Conservation (phyloP, 345 rosid species). For the Anacardium occidentale region DNA sequence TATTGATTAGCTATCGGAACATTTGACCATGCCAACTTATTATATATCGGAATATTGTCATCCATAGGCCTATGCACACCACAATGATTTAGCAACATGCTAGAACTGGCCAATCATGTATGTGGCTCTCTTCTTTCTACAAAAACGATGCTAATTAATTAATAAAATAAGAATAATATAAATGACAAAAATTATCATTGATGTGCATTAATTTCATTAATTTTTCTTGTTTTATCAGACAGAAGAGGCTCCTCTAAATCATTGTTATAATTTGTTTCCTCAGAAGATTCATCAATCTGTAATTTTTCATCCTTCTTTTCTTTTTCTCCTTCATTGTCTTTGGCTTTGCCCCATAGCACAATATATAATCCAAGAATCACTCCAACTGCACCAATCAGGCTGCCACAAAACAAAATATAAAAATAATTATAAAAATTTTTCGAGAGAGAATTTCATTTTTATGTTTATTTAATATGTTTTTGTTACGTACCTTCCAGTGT, state of each 20-base stretch:
- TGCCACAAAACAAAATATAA: slow-evolving; percentile 18
- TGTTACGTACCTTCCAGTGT: slow-evolving; percentile 46
- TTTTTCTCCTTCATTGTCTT: slow-evolving; percentile 32
- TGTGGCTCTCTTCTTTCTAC: not conserved
- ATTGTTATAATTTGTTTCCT: slow-evolving; percentile 18
- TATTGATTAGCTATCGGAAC: no score
- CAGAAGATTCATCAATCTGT: slow-evolving; percentile 27
- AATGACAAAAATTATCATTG: not conserved
- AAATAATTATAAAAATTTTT: not conserved
- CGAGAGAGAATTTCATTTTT: not conserved
- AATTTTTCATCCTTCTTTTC: slow-evolving; percentile 18
- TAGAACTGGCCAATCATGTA: not conserved
- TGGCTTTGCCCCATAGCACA: slow-evolving; percentile 72
- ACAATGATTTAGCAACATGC: no score
- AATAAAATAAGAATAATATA: not conserved
- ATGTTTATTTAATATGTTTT: no score
- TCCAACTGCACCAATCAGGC: slow-evolving; percentile 53
- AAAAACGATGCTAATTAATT: not conserved
- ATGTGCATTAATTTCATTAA: not conserved
- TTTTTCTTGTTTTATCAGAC: slow-evolving; percentile 19
- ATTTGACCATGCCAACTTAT: no score
- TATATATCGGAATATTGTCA: no score
- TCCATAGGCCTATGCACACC: no score
- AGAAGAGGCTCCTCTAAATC: slow-evolving; percentile 55
- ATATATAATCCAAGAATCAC: slow-evolving; percentile 48